Percentiles rank a stretch among this genome's conserved stretches.
Conservation (phyloP, 768 basidiomycete genomes). For the Mycena albidolilacea region DNA sequence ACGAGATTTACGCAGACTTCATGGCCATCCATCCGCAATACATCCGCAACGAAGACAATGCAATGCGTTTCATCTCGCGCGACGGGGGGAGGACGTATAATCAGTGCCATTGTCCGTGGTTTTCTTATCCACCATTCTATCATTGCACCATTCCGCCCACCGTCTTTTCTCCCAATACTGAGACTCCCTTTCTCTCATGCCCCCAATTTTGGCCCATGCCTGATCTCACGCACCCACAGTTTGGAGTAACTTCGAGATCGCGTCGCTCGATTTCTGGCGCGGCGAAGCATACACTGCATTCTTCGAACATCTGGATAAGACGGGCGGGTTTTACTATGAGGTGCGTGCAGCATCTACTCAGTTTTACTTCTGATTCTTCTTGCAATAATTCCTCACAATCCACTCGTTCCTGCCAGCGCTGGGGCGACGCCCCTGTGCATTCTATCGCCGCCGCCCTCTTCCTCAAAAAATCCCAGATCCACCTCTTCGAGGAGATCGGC, state of each 20-base stretch:
- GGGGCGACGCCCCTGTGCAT: slow-evolving; percentile 93
- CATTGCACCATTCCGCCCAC: too few species aligned
- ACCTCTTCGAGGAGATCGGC: slow-evolving; percentile 89
- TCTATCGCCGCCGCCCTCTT: slow-evolving; percentile 86
- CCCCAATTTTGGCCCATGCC: too few species aligned
- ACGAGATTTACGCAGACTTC: slow-evolving; percentile 49
- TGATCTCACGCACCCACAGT: slow-evolving; percentile 46
- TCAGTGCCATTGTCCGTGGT: slow-evolving; percentile 71
- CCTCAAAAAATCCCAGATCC: slow-evolving; percentile 76
- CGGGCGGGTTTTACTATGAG: slow-evolving; percentile 83
- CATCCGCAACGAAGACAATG: slow-evolving; percentile 69
- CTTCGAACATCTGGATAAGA: slow-evolving; percentile 75
- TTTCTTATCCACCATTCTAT: background rate
- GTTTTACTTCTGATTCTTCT: background rate
- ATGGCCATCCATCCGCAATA: slow-evolving; percentile 63
- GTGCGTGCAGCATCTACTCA: slow-evolving; percentile 9
- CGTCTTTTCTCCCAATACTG: too few species aligned
- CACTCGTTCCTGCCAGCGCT: slow-evolving; percentile 60
- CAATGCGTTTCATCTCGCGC: slow-evolving; percentile 72
- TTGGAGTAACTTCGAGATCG: slow-evolving; percentile 84
- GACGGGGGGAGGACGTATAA: slow-evolving; percentile 74
- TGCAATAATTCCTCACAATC: background rate
- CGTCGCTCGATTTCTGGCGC: slow-evolving; percentile 78
- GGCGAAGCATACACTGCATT: slow-evolving; percentile 74
- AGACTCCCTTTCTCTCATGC: too few species aligned